Evolutionary conservation across 2,329 filamentous ascomycete species (phyloP), one percentile per base, ranked within the genome.

Genomic region (Ascochyta pisi): DNA sequence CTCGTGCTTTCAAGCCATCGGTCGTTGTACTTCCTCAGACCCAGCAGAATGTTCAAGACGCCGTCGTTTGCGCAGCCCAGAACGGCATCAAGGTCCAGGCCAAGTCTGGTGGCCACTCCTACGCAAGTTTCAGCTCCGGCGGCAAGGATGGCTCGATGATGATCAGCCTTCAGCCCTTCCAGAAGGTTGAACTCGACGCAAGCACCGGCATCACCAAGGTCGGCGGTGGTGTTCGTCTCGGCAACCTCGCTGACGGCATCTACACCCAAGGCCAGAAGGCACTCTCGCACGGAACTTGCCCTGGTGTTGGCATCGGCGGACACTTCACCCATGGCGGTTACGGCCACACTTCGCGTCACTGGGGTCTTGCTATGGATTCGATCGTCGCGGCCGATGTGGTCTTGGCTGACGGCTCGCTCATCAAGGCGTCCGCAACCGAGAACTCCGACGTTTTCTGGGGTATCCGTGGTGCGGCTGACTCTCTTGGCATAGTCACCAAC

Each of bases 81-180:
- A 75, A 77, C 54, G 74, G 75, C 6, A 71, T 84, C 48, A 82
- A 83, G 60, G 84, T 89, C 0, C 85, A 88, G 66, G 82, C 86
- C 22, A 84, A 81, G 60, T 86, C 84, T 1, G 87, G 86, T 4
- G 87, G 87, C 0, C 87, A 89, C 64, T 88, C 85, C 0, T 89
- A 86, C 60, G 86, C 78, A 0, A 80, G 78, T 0, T 79, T 78
- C 56, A 80, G 79, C 4, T 76, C 81, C 0, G 81, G 81, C 27
- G 81, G 81, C 7, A 76, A 81, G 62, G 73, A 83, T 53, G 81
- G 81, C 3, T 76, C 77, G 38, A 69, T 83, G 61, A 75, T 81
- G 7, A 77, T 84, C 27, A 78, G 81, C 62, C 71, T 84, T 46
- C 71, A 80, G 59, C 67, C 75, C 16, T 76, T 83, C 60, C 77